These are phyloP conservation scores for Lotmaria passim DNA, from an alignment of 208 protist species.

Conservation along the genomic window DNA sequence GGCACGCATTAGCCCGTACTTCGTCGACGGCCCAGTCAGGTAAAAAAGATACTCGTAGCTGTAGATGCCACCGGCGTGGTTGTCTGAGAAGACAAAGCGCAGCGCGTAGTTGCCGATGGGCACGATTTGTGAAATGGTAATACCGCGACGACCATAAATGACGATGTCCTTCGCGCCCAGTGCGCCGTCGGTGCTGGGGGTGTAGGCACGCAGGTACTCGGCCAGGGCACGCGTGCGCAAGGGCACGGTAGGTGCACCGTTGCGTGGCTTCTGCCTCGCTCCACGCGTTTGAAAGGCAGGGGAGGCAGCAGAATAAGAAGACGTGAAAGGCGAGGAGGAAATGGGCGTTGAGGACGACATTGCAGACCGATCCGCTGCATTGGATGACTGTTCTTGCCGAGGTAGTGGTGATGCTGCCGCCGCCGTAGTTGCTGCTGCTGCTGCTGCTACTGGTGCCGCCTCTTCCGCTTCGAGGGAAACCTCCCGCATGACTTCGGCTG, in stretches of 20 bases:
- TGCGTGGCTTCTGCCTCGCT: not conserved
- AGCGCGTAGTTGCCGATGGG: slow-evolving; percentile 88
- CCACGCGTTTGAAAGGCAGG: not conserved
- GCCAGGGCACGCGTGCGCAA: slow-evolving; percentile 65
- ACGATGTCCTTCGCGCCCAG: slow-evolving; percentile 44
- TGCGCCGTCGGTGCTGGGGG: slow-evolving; percentile 83
- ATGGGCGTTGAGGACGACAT: not conserved
- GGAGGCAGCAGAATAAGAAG: not conserved
- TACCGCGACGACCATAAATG: slow-evolving; percentile 81
- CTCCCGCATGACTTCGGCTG: slow-evolving; percentile 17
- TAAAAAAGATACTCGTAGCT: slow-evolving; percentile 85
- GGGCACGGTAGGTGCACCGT: not conserved
- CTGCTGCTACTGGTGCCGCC: not conserved
- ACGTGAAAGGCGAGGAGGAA: not conserved
- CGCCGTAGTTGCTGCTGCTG: not conserved
- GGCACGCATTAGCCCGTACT: slow-evolving; percentile 80
- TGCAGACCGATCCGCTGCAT: not conserved
- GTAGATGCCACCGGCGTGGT: slow-evolving; percentile 86
- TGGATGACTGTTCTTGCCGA: not conserved
- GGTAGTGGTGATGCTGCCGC: too few species aligned
- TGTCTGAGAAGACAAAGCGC: slow-evolving; percentile 86
- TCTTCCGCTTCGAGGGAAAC: not conserved
- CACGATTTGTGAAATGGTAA: slow-evolving; percentile 76
- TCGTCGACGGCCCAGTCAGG: slow-evolving; percentile 43
- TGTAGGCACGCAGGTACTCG: slow-evolving; percentile 85